Evolutionary conservation across 2,329 filamentous ascomycete genomes (phyloP).

Genomic region (Pyricularia grisea): DNA sequence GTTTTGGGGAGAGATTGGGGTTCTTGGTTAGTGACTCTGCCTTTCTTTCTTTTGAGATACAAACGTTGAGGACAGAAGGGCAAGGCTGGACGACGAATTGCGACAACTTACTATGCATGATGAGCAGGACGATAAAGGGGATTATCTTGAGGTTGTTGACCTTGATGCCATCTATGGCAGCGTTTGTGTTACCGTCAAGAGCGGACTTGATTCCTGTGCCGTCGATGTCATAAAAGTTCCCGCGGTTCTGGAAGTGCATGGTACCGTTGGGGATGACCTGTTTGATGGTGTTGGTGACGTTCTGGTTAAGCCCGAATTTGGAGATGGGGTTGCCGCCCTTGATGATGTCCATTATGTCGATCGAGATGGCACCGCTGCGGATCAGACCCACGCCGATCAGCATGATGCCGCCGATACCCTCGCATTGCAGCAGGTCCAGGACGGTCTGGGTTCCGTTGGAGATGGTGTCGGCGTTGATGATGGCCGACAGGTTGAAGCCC

Average conservation of each 20-base stretch:
- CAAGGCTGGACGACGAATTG: no score
- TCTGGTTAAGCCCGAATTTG: neutral
- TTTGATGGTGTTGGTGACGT: constrained; percentile 9
- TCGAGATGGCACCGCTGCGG: constrained; percentile 7
- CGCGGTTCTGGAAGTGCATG: constrained; percentile 16
- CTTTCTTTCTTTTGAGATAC: no score
- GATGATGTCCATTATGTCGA: neutral
- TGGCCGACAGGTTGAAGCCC: constrained; percentile 16
- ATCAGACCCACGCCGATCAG: constrained; percentile 17
- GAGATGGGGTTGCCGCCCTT: neutral
- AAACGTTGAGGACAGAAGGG: no score
- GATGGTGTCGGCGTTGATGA: constrained; percentile 19
- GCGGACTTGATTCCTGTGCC: constrained; percentile 12
- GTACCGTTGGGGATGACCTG: constrained; percentile 16
- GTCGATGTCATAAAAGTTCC: constrained; percentile 18
- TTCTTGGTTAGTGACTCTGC: neutral
- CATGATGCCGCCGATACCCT: constrained; percentile 22
- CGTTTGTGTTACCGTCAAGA: constrained; percentile 10
- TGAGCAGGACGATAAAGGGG: constrained; percentile 13
- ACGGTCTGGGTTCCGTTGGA: constrained; percentile 19
- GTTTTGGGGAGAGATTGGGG: neutral
- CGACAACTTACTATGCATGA: constrained; percentile 15
- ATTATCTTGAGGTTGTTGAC: constrained; percentile 13
- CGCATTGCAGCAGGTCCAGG: constrained; percentile 20
- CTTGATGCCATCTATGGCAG: constrained; percentile 9